phyloP scores from a whole-genome alignment of 306 rosid species.

The Trichosanthes cucumerina region DNA sequence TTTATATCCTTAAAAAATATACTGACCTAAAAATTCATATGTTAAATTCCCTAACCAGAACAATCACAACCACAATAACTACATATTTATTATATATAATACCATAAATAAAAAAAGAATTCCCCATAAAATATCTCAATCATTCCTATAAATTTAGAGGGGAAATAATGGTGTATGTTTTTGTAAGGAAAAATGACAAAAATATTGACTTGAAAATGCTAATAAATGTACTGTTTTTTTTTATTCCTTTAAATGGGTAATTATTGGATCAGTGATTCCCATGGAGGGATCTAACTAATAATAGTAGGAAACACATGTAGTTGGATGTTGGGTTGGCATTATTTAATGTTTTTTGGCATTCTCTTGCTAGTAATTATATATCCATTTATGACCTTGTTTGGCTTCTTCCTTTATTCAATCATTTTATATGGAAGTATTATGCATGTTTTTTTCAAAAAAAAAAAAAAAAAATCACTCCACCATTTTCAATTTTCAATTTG shows the following conservation, averaged over 20 bases:
- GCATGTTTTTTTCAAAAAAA: background rate
- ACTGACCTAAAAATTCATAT: background rate
- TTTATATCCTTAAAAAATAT: background rate
- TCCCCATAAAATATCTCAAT: background rate
- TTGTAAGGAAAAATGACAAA: background rate
- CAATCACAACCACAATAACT: background rate
- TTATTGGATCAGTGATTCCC: background rate
- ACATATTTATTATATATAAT: background rate
- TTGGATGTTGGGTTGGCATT: slow-evolving; percentile 10
- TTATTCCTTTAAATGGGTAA: background rate
- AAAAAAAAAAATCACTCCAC: no score
- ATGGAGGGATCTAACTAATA: slow-evolving; percentile 3
- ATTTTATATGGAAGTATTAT: slow-evolving; percentile 1
- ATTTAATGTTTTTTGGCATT: slow-evolving; percentile 5
- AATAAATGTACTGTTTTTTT: background rate
- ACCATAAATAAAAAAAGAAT: background rate
- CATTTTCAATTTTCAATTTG: background rate
- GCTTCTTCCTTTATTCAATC: background rate
- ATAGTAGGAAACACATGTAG: background rate
- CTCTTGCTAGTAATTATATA: background rate
- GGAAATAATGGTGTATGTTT: background rate
- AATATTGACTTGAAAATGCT: background rate
- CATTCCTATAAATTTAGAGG: background rate
- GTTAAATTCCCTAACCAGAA: background rate
- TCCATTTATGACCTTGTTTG: background rate